Conservation (phyloP, 768 basidiomycete genomes). For the Cystofilobasidium macerans region DNA sequence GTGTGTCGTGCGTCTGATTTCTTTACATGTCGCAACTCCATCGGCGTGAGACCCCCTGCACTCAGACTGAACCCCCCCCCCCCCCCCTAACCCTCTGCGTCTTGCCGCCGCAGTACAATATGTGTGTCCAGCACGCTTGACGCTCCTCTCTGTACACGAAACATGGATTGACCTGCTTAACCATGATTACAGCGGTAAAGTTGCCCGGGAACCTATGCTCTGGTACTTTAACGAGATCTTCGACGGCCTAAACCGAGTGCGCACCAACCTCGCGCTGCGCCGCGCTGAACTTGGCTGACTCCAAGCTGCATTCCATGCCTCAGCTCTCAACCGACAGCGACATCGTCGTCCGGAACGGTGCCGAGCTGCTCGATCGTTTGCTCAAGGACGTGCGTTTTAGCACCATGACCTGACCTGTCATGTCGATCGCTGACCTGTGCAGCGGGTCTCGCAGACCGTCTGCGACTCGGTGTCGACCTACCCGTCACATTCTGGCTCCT, state of each 20-base stretch:
- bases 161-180: too few relatives aligned
- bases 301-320: background rate
- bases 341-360: slow-evolving; percentile 92
- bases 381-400: slow-evolving; percentile 55
- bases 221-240: slow-evolving; percentile 98
- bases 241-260: slow-evolving; percentile 88
- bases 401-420: background rate
- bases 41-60: background rate
- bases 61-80: background rate
- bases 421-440: background rate
- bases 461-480: slow-evolving; percentile 72
- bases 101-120: slow-evolving; percentile 88
- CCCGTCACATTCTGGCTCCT: background rate
- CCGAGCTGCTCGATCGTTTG: slow-evolving; percentile 89
- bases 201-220: slow-evolving; percentile 90
- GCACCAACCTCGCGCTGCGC: slow-evolving; percentile 27
- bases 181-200: slow-evolving; percentile 43
- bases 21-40: too few relatives aligned
- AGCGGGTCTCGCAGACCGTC: slow-evolving; percentile 48
- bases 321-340: slow-evolving; percentile 95
- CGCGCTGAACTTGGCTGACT: background rate
- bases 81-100: background rate
- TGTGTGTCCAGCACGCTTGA: slow-evolving; percentile 35
- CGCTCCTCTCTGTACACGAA: background rate
- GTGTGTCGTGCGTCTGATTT: slow-evolving; percentile 46